A percentile compares a stretch with the other conserved stretches of the same genome.
phyloP scores from a whole-genome alignment of 495 filamentous ascomycete species.

The Chaetomium fimeti region DNA sequence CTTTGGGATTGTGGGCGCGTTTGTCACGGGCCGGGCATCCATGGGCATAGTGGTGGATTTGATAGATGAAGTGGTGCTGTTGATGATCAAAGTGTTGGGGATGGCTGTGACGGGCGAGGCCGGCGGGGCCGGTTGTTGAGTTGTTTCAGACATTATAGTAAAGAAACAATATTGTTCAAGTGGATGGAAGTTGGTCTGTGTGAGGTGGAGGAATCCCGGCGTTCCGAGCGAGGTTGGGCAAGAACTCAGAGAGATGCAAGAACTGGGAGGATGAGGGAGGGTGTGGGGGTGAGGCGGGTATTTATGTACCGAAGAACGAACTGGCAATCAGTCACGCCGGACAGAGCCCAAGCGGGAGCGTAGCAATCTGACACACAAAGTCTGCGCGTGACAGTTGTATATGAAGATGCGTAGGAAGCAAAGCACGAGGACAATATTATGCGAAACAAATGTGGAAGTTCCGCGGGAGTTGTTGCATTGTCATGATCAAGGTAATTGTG shows the following conservation, averaged over 20 bases:
- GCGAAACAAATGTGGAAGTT: neutral
- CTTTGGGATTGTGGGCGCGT: neutral
- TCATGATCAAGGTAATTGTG: neutral
- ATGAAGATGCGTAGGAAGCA: neutral
- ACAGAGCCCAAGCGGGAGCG: neutral
- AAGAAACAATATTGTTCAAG: neutral
- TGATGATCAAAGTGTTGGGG: too few species aligned
- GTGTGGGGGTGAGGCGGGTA: neutral
- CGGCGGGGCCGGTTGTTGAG: neutral
- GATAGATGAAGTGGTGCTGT: too few species aligned
- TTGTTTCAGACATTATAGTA: too few species aligned
- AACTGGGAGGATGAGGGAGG: slow-evolving; percentile 8
- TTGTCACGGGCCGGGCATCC: too few species aligned
- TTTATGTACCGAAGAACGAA: neutral
- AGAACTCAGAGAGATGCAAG: neutral
- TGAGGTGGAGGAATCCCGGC: neutral
- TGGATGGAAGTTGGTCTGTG: neutral
- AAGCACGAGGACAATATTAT: neutral
- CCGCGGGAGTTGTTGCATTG: neutral
- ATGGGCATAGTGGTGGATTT: slow-evolving; percentile 10
- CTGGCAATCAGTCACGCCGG: neutral
- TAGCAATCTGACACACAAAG: neutral
- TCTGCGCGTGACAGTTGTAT: neutral
- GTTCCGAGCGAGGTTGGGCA: neutral
- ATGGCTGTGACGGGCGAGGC: neutral